Evolutionary conservation across 176 grass and related monocot species (phyloP).

Genomic region (Oropetium thomaeum): DNA sequence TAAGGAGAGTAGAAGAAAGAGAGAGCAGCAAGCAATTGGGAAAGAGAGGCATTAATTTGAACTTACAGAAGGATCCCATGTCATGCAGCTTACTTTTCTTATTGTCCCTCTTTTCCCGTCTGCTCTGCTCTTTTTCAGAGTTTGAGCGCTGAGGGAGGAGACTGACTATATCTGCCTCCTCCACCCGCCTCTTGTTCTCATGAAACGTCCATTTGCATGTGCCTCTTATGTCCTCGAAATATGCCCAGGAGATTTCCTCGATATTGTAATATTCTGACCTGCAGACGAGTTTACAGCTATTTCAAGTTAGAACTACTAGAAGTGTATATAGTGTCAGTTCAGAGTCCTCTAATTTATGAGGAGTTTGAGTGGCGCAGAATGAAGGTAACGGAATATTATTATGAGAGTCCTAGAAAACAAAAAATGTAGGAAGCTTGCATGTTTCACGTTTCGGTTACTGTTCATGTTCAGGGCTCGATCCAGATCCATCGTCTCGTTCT

Average conservation of each 20-base stretch:
- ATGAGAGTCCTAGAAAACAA: too few relatives aligned
- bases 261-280: too few relatives aligned
- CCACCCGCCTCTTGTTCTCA: not conserved
- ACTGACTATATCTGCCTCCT: not conserved
- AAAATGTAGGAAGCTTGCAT: too few relatives aligned
- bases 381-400: not conserved
- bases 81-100: constrained; percentile 6
- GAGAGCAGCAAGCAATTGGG: not conserved
- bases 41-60: not conserved
- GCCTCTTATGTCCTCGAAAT: constrained; percentile 25
- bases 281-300: not conserved
- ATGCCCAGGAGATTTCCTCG: constrained; percentile 15
- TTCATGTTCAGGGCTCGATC: too few relatives aligned
- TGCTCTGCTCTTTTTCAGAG: not conserved
- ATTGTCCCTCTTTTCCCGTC: not conserved
- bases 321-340: not conserved
- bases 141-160: not conserved
- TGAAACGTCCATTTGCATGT: not conserved
- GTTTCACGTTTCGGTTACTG: too few relatives aligned
- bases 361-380: not conserved
- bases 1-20: not conserved
- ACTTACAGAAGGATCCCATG: constrained; percentile 28
- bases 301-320: not conserved
- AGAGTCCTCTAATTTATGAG: not conserved
- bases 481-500: too few relatives aligned